Conservation (phyloP, 257 asterid species). For the Marsdenia floribunda region DNA sequence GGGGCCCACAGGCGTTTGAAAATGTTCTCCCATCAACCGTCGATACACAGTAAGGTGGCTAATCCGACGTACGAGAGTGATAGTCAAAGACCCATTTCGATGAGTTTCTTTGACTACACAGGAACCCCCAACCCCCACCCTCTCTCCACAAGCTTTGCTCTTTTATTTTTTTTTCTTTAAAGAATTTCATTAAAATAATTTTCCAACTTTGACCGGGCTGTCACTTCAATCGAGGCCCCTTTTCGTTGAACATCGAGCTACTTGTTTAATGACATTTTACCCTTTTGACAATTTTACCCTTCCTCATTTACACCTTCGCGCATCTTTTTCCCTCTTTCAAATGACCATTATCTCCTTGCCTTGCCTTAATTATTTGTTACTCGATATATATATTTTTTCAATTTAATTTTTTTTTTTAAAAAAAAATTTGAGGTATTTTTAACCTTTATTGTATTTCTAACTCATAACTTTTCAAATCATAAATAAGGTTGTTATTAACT, state of each 20-base stretch:
- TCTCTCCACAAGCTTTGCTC: background rate
- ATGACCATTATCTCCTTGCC: no score
- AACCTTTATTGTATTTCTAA: no score
- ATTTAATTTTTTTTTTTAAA: no score
- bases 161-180: background rate
- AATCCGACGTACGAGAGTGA: slow-evolving; percentile 15
- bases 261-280: background rate
- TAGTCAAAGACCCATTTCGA: slow-evolving; percentile 34
- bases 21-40: background rate
- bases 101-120: slow-evolving; percentile 35
- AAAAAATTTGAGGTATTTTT: no score
- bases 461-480: no score
- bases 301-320: background rate
- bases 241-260: slow-evolving; percentile 42
- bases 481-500: no score
- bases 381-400: no score
- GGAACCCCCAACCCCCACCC: background rate
- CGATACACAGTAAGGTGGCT: background rate
- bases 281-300: slow-evolving; percentile 11
- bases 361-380: no score
- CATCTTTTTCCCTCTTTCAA: no score
- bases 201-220: slow-evolving; percentile 49
- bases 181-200: slow-evolving; percentile 7
- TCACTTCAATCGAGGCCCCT: slow-evolving; percentile 54
- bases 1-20: slow-evolving; percentile 10